Conservation (phyloP, 306 rosid genomes). For the Ochetophila trinervis region DNA sequence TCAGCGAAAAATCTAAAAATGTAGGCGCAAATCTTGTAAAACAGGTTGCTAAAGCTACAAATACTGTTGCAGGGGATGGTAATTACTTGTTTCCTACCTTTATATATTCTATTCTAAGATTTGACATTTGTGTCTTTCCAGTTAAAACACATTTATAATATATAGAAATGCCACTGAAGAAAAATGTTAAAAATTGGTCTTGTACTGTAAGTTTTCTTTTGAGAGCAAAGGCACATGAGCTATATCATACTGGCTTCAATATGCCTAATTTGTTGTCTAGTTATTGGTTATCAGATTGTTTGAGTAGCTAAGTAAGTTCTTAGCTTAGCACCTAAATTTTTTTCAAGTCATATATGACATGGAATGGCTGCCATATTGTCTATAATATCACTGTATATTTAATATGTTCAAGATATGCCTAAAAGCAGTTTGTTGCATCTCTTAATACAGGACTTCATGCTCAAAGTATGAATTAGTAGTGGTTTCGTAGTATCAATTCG, state of each 20-base stretch:
- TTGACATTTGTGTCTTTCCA: too few relatives aligned
- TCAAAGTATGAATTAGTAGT: background rate
- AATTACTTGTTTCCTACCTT: constrained; percentile 11
- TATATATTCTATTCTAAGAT: background rate
- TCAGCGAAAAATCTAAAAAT: constrained; percentile 67
- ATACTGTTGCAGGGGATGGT: constrained; percentile 93
- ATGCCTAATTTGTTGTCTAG: background rate
- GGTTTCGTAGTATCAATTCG: background rate
- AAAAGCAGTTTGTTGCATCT: too few relatives aligned
- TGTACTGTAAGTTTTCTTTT: too few relatives aligned
- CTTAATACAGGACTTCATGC: background rate
- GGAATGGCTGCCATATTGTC: background rate
- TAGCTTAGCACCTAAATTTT: background rate
- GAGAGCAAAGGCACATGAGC: background rate
- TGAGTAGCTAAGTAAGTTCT: background rate
- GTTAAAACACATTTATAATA: too few relatives aligned
- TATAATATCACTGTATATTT: background rate
- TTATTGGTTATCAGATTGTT: background rate
- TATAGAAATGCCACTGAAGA: too few relatives aligned
- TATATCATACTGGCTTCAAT: too few relatives aligned
- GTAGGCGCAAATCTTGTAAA: constrained; percentile 85
- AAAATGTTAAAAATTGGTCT: too few relatives aligned
- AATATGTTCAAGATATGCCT: background rate
- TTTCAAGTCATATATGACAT: background rate
- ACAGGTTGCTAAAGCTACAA: constrained; percentile 91